Evolutionary conservation across 2,329 filamentous ascomycete species (phyloP), one percentile per base, ranked within the genome.

Genomic region (Nemania serpens): DNA sequence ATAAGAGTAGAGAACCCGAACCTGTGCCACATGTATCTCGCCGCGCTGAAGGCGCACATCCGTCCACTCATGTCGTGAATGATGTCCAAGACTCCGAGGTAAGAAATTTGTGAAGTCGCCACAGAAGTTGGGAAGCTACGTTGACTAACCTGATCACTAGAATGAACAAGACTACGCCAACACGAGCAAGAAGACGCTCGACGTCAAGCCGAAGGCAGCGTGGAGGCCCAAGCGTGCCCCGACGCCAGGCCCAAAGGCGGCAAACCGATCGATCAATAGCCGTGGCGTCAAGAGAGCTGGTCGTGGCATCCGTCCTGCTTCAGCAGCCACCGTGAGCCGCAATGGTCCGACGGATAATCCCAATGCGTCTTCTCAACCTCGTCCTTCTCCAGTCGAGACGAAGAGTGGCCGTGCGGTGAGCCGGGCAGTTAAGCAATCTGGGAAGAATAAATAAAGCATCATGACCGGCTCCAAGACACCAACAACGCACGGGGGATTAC

Each of bases 331-430:
- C 4, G 13, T 15, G 12, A 18, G 6, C 34, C 37, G 18, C 11
- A n/a, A 39, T 13, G 45, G 47, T 17, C 2, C 7, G 1, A 15
- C 13, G 3, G 22, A 48, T 17, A 52, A 20, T 15, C 2, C 42
- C 5, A 15, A 41, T 39, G 20, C 10, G 10, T 33, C 18, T 36
- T 33, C n/a, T 46, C 55, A 18, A 20, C 49, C 15, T 37, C 45
- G 50, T 18, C 50, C 55, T 33, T 18, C 55, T 9, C 39, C 55
- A 15, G 46, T 51, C 15, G 25, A 59, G 45, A 59, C 55, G 11
- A 13, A 29, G 33, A 50, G 50, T 48, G 59, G 59, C 22, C 59
- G 50, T 33, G 59, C 55, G 5, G 39, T 55, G 39, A 52, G 59
- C 7, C 39, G 13, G 22, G 41, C 13, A 2, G 18, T 25, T 15